Evolutionary conservation across 1,139 yeast genomes (phyloP), one percentile per base, ranked within the genome.

Genomic region (Trichomonascaceae sp.): DNA sequence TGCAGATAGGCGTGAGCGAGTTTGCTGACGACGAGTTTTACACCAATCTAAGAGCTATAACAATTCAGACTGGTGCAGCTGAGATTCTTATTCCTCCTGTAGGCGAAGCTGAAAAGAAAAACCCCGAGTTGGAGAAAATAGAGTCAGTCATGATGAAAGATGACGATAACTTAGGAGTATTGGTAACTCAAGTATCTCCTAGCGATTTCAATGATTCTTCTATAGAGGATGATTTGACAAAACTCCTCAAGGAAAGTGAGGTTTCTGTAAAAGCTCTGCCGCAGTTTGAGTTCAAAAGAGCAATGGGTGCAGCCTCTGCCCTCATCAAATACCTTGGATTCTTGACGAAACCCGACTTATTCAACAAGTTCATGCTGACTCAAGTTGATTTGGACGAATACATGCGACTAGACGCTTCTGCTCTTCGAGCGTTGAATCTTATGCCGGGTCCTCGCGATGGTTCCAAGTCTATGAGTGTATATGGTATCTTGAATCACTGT

Each of bases 341-440:
- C 38, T 71, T 87, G 63, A 71, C 78, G 8, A 50, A 50, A 13
- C 27, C 36, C 83, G 83, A 55, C 74, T 78, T 56, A 3, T 66
- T 77, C 22, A 85, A 85, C 15, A 68, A 76, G 24, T 79, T 71
- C 62, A 72, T 78, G 17, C 72, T 93, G 30, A 79, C 79, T 30
- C 79, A 80, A 60, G 93, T 91, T 66, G 84, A 85, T 57, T 75
- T 91, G 52, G 74, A 82, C 18, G 83, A 85, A 55, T 91, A 77
- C 67, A 89, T 93, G 96, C 85, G 88, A 63, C 77, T 93, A 52
- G 99, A 93, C 66, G 82, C 95, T 8, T 84, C 97, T 0, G 96
- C 98, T 0, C 82, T 90, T 58, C 83, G 82, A 58, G 96, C 99
- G 0, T 75, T 95, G 59, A 91, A 91, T 64, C 75, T 93, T 36